These are phyloP conservation scores for Delphinella strobiligena DNA, from an alignment of 2,329 filamentous ascomycete genomes.

Conservation along the genomic window DNA sequence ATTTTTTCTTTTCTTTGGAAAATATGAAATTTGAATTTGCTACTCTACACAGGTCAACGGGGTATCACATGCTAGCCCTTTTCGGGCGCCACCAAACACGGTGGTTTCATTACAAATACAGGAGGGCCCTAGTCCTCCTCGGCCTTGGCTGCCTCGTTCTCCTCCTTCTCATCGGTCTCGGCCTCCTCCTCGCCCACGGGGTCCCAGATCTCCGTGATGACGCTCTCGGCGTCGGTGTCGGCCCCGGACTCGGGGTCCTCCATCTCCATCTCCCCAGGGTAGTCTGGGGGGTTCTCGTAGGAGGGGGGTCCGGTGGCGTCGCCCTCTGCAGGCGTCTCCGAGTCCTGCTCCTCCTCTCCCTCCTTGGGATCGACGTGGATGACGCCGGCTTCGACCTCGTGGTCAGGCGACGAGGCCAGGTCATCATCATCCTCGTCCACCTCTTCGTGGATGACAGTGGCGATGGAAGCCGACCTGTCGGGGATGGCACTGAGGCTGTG, in stretches of 20 bases:
- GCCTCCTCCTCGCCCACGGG: constrained; percentile 51
- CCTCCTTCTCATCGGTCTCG: constrained; percentile 40
- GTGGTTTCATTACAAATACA: no score
- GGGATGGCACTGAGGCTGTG: constrained; percentile 53
- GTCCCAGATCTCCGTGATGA: background rate
- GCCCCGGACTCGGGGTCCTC: no score
- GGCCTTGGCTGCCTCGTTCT: no score
- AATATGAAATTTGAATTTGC: no score
- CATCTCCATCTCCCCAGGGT: no score
- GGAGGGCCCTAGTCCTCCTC: no score
- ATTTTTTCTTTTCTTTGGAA: no score
- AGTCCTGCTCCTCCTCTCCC: constrained; percentile 51
- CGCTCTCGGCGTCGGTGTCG: background rate
- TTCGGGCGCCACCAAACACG: no score
- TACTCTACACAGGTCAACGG: no score
- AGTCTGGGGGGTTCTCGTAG: background rate
- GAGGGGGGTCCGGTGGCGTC: constrained; percentile 22
- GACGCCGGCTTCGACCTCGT: constrained; percentile 5
- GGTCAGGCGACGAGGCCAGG: constrained; percentile 3
- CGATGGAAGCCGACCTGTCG: constrained; percentile 58
- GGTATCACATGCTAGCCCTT: no score
- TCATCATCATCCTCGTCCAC: constrained; percentile 50
- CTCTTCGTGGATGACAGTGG: constrained; percentile 70
- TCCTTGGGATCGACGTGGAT: constrained; percentile 15
- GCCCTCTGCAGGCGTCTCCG: constrained; percentile 58